Percentiles rank a stretch among this genome's conserved stretches.
Conservation (phyloP, 805 yeast species). For the Blastobotrys muscicola region DNA sequence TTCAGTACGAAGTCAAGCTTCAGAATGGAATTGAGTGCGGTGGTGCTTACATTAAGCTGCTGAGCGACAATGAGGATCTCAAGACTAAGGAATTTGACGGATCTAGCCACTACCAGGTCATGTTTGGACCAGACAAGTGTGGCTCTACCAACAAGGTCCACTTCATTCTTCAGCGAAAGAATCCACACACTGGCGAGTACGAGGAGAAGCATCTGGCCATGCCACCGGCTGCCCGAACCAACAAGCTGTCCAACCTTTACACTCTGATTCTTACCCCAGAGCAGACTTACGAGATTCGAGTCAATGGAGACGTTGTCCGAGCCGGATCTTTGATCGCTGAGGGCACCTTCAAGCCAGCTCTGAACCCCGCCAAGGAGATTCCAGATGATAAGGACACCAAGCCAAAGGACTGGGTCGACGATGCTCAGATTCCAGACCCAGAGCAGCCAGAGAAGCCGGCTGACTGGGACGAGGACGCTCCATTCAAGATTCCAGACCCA, state of each 20-base stretch:
- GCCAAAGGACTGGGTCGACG: conserved; percentile 82
- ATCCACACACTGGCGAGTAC: conserved; percentile 42
- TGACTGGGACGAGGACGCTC: conserved; percentile 75
- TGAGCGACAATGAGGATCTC: conserved; percentile 35
- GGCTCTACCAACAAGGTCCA: conserved; percentile 74
- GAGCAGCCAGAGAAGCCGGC: conserved; percentile 55
- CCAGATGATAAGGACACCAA: conserved; percentile 47
- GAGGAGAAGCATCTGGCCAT: conserved; percentile 60
- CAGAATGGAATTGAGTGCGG: conserved; percentile 78
- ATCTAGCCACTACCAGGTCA: conserved; percentile 67
- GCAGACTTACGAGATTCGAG: conserved; percentile 68
- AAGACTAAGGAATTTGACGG: conserved; percentile 44
- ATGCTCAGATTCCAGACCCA: conserved; percentile 59
- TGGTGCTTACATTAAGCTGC: conserved; percentile 78
- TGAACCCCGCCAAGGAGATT: conserved; percentile 58
- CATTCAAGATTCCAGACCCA: conserved; percentile 57
- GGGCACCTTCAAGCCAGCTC: conserved; percentile 49
- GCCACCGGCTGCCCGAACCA: conserved; percentile 59
- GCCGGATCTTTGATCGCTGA: conserved; percentile 60
- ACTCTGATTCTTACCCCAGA: conserved; percentile 62
- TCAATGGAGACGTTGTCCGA: conserved; percentile 65
- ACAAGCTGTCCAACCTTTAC: conserved; percentile 51
- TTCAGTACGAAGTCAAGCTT: conserved; percentile 82
- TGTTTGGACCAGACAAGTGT: conserved; percentile 95
- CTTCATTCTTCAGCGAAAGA: conserved; percentile 54